These are phyloP conservation scores for Aspergillus hiratsukae DNA, from an alignment of 2,329 filamentous ascomycete genomes.

Conservation along the genomic window DNA sequence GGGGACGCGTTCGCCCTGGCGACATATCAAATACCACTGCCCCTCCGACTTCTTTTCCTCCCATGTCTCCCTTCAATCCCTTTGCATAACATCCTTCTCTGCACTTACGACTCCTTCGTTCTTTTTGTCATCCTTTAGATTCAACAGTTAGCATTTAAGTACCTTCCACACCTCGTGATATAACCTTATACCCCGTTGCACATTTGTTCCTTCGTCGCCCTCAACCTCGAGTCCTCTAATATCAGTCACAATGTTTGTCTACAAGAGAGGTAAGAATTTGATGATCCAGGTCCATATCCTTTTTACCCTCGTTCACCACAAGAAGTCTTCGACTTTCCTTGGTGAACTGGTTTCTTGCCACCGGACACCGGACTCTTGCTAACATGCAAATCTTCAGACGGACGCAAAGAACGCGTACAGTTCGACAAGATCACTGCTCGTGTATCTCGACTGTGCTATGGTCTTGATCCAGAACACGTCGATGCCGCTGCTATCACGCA, in stretches of 20 bases:
- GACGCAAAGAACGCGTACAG: conserved; percentile 98
- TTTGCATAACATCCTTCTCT: conserved; percentile 6
- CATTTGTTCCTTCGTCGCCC: conserved; percentile 11
- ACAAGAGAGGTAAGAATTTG: conserved; percentile 54
- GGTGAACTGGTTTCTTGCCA: conserved; percentile 13
- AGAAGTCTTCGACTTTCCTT: not conserved
- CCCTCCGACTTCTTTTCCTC: conserved; percentile 24
- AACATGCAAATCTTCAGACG: conserved; percentile 58
- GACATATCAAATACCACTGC: conserved; percentile 31
- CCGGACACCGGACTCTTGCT: conserved; percentile 12
- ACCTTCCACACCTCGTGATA: not conserved
- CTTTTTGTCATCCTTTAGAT: conserved; percentile 2
- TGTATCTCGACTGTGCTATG: conserved; percentile 96
- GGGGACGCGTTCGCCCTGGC: conserved; percentile 29
- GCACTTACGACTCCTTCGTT: conserved; percentile 8
- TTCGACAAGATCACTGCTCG: conserved; percentile 99
- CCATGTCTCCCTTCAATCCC: conserved; percentile 17
- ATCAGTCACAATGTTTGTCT: conserved; percentile 54
- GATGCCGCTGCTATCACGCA: conserved; percentile 97
- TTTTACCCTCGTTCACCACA: not conserved
- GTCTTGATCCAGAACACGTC: conserved; percentile 90
- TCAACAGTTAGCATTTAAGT: not conserved
- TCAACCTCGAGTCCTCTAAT: conserved; percentile 6
- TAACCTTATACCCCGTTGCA: conserved; percentile 20
- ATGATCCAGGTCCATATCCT: not conserved